Base-by-base conservation (phyloP, 805 yeast genomes). In the Lipomyces spencermartinsiae region DNA sequence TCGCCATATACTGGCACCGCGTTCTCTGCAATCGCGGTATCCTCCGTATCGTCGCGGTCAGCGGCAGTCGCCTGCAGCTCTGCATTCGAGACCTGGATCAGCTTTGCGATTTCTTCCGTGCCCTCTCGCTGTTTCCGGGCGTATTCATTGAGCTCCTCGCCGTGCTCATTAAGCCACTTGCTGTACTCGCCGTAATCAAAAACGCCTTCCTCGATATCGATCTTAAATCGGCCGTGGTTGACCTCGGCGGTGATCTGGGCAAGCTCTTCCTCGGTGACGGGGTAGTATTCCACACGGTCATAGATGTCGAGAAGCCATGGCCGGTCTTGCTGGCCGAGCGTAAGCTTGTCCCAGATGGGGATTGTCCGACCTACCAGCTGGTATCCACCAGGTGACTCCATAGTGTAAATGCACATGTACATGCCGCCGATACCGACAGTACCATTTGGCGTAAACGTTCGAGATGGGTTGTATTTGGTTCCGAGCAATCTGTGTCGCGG, bases 331-430 rank as follows among this genome's bases (percentile, higher is more conserved):
- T 82, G 79, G 55, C 93, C 95, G 71, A 95, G 82, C 39, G 91
- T 85, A 74, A 94, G 84, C 81, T 92, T 93, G 78, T 94, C 99
- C 99, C 99, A 94, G 74, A 94, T 93, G 64, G 98, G 98, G 73
- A 95, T 88, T 10, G 99, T 94, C 77, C 98, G 87, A 66, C 98
- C 99, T 70, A 93, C 94, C 74, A 94, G 85, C 81, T 94, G 98
- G 80, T 94, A 94, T 39, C 99, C 99, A 81, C 99, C 99, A 59
- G 99, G 99, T 33, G 97, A 92, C 73, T 92, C 96, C 94, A 94
- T 93, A 39, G 98, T 92, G 80, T 94, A 94, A 74, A 94, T 93
- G 82, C 98, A 94, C 98, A 94, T 93, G 84, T 93, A 95, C 91
- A 90, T 92, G 74, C 99, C 98, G 71, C 99, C 99, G 77, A 95